Conservation (phyloP, 208 protist genomes). For the Crithidia mellificae region DNA sequence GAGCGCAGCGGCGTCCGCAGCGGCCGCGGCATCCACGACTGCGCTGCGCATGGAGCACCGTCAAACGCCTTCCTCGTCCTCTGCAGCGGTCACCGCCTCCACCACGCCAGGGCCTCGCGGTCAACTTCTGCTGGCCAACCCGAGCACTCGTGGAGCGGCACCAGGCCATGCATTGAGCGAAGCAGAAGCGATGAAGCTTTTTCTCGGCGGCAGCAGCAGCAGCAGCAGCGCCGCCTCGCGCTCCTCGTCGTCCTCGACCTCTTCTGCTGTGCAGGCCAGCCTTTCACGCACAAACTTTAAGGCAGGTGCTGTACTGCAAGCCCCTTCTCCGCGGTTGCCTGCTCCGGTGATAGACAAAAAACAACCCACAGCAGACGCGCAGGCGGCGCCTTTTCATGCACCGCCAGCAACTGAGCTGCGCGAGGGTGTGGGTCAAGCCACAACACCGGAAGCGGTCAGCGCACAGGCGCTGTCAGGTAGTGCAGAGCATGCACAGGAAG, state of each 20-base stretch:
- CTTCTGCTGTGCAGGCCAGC: neutral
- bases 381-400: no score
- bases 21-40: no score
- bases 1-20: neutral
- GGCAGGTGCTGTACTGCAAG: neutral
- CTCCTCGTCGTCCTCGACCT: conserved; percentile 13
- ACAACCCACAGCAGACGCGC: no score
- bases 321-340: neutral
- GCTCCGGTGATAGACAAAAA: no score
- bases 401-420: no score
- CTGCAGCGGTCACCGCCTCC: neutral
- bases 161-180: conserved; percentile 6
- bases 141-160: neutral
- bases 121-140: no score
- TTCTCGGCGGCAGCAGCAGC: conserved; percentile 22
- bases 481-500: no score
- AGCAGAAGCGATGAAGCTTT: conserved; percentile 27
- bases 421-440: no score
- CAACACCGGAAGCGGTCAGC: no score
- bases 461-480: no score
- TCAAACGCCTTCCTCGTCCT: neutral
- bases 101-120: neutral
- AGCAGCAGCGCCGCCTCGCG: conserved; percentile 16
- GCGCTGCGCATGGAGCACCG: conserved; percentile 28
- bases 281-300: neutral